Base-by-base conservation (phyloP, 164 flowering plant species). In the Macadamia tetraphylla region DNA sequence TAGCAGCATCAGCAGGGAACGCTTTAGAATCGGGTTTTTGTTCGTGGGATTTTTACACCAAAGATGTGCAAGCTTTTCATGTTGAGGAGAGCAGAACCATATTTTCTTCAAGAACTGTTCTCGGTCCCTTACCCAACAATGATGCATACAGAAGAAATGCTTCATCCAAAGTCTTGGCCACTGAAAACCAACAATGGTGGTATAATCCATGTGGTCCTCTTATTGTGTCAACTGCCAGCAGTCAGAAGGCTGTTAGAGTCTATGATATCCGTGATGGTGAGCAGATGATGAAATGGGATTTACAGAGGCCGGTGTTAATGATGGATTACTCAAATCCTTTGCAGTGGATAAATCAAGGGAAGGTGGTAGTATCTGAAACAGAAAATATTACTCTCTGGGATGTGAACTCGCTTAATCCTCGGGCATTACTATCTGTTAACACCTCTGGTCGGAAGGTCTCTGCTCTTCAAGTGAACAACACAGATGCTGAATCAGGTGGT, bases 1-100 rank as follows among this genome's bases (percentile, higher is more conserved):
- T 95, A 52, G 96, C 99, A 48, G 99, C 99, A 40, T 95, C 99
- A 70, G 97, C 99, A 73, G 98, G 99, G 40, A 89, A 85, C 73
- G 71, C 86, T 12, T 70, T 85, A 69, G 89, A 82, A 65, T 78
- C 98, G 57, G 99, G 98, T 11, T 92, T 95, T 76, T 95, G 99
- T 74, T 88, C 94, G 3, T 95, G 99, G 99, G 98, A 95, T 68
- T 95, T 89, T 72, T 95, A 92, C 70, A 76, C 81, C 31, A 95
- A 87, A 81, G 89, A 83, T 30, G 86, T 95, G 62, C 75, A 70
- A 69, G 90, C 98, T 69, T 87, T 86, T 67, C 96, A 83, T 18
- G 62, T 78, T 58, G 98, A 94, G 77, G 81, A 75, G 65, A 87
- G 73, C 60, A 67, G 68, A 30, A 29, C 76, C 9, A 64, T 62